Conservation (phyloP, 1,139 yeast genomes). For the Yamadazyma blattariae region DNA sequence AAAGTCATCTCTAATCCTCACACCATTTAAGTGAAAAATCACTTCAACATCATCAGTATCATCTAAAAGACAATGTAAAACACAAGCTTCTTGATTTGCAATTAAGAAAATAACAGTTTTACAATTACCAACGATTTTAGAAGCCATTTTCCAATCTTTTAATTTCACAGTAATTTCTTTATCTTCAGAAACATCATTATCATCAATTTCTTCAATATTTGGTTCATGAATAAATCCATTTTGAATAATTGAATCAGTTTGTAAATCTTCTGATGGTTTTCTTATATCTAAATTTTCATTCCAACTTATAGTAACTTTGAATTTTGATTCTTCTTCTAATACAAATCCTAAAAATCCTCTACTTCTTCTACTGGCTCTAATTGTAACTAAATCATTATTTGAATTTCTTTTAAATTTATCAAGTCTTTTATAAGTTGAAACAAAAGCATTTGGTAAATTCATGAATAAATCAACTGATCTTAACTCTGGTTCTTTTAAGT, state of each 20-base stretch:
- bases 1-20: conserved; percentile 14
- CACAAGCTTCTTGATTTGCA: conserved; percentile 49
- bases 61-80: conserved; percentile 55
- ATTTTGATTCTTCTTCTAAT: conserved; percentile 52
- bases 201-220: conserved; percentile 13
- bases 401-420: conserved; percentile 51
- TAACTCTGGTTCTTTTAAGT: conserved; percentile 48
- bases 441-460: conserved; percentile 48
- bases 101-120: conserved; percentile 50
- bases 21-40: conserved; percentile 48
- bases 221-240: conserved; percentile 4
- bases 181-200: conserved; percentile 23
- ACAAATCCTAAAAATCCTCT: conserved; percentile 47
- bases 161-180: conserved; percentile 44
- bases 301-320: conserved; percentile 56
- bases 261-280: conserved; percentile 17
- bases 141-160: conserved; percentile 58
- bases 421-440: conserved; percentile 47
- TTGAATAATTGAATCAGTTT: conserved; percentile 8
- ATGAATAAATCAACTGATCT: conserved; percentile 46
- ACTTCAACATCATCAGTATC: conserved; percentile 56
- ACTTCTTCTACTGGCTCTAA: conserved; percentile 30
- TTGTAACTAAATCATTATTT: conserved; percentile 29
- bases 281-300: conserved; percentile 43
- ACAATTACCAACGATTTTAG: conserved; percentile 52